Evolutionary conservation across 305 asterid species (phyloP).

Genomic region (Fraxinus nigra): DNA sequence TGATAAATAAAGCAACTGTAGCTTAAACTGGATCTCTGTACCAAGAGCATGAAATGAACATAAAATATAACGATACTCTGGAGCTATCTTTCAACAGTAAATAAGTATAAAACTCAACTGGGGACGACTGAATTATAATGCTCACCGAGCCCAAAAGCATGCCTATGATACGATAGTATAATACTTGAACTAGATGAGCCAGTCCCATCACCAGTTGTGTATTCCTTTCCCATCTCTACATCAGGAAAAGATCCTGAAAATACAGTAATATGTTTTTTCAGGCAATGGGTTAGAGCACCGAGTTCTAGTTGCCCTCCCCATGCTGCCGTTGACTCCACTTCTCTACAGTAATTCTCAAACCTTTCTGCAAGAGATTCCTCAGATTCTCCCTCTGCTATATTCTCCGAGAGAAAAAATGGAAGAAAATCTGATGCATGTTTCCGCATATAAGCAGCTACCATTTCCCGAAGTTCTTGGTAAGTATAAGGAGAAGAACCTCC

Average conservation of each 20-base stretch:
- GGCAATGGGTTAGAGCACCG: conserved; percentile 82
- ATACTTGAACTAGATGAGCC: conserved; percentile 38
- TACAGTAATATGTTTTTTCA: conserved; percentile 74
- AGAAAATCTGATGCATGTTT: conserved; percentile 60
- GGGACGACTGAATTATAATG: conserved; percentile 77
- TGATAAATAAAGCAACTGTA: background rate
- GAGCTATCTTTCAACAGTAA: background rate
- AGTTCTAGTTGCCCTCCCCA: conserved; percentile 99
- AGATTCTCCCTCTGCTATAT: conserved; percentile 41
- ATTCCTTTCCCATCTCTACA: conserved; percentile 98
- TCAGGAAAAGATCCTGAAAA: conserved; percentile 89
- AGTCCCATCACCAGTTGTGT: conserved; percentile 37
- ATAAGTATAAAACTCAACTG: conserved; percentile 20
- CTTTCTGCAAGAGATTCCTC: conserved; percentile 48
- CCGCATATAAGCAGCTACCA: conserved; percentile 88
- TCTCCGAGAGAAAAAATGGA: conserved; percentile 78
- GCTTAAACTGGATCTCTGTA: background rate
- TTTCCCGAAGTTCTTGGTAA: conserved; percentile 65
- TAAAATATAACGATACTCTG: background rate
- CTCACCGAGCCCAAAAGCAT: conserved; percentile 86
- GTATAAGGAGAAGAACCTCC: conserved; percentile 64
- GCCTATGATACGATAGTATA: conserved; percentile 64
- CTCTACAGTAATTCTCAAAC: conserved; percentile 78
- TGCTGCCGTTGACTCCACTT: conserved; percentile 82
- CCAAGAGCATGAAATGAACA: background rate